Base-by-base conservation (phyloP, 768 basidiomycete genomes). In the Suillus variegatus region DNA sequence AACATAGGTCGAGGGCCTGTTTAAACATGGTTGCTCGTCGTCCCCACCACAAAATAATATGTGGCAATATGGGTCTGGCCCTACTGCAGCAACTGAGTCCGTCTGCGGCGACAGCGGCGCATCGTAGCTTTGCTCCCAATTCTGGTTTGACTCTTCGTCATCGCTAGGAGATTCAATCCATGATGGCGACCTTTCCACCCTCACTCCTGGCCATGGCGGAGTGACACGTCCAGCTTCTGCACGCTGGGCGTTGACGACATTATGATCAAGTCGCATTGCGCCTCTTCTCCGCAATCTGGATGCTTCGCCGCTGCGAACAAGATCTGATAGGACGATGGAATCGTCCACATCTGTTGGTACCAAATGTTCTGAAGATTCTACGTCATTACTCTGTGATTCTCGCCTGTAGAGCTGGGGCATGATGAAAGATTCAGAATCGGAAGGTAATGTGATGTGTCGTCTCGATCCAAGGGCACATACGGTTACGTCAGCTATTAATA, bases 281-380 rank as follows among this genome's bases (percentile, higher is more conserved):
- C 91, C 91, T 67, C 91, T 79, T 64, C 91, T 79, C n/a, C 91
- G 84, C 62, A 92, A 77, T 6, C 91, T 81, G 4, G 91, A 92
- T 0, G 88, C 88, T 71, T 92, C 91, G 18, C 87, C 91, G 1
- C 87, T 87, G 60, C 91, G 88, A 18, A 92, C 82, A 49, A 92
- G 82, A 74, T 92, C 90, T 2, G 88, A 89, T 54, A 92, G 83
- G 22, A 91, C 85, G 64, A 92, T 88, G 40, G 86, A 82, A 71
- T 87, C 88, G 69, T 92, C 90, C 2, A 80, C 82, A 65, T 90
- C 88, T 44, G 79, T 78, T 35, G 75, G 79, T 28, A 78, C 71
- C 32, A 74, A 55, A 25, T 51, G 32, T 36, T 75, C 75, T 55
- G 66, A 63, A 28, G 25, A 35, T 43, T 72, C 66, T 3, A 32